Evolutionary conservation across 2,329 filamentous ascomycete species (phyloP).

Genomic region (Septoria petroselini): DNA sequence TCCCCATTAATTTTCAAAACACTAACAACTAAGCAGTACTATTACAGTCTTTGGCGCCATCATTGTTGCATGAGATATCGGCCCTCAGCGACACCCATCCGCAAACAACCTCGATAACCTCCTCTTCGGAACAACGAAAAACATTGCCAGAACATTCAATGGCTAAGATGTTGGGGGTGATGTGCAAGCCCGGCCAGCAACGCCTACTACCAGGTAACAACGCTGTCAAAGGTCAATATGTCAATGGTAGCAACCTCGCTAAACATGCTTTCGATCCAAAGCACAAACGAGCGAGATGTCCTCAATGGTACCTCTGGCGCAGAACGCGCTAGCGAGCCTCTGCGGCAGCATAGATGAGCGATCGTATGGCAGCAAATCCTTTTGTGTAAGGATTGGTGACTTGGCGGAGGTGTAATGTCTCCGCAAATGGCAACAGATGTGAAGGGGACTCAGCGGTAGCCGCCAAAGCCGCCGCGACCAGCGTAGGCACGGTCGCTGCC

Average conservation of each 20-base stretch:
- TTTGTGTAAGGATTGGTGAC: slow-evolving; percentile 14
- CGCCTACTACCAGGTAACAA: slow-evolving; percentile 23
- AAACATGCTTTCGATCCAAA: slow-evolving; percentile 24
- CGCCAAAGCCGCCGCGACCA: slow-evolving; percentile 27
- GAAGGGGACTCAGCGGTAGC: slow-evolving; percentile 29
- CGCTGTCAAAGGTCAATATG: slow-evolving; percentile 20
- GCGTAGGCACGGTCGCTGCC: slow-evolving; percentile 21
- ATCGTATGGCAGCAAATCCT: slow-evolving; percentile 20
- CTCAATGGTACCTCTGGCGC: slow-evolving; percentile 23
- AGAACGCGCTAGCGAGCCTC: slow-evolving; percentile 26
- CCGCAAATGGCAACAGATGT: slow-evolving; percentile 14
- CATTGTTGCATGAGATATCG: slow-evolving; percentile 13
- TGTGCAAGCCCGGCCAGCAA: slow-evolving; percentile 25
- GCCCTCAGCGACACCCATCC: slow-evolving; percentile 8
- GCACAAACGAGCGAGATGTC: slow-evolving; percentile 15
- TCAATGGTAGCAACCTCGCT: slow-evolving; percentile 20
- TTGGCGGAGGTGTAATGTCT: slow-evolving; percentile 19
- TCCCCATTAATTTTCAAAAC: slow-evolving; percentile 3
- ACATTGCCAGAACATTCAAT: slow-evolving; percentile 25
- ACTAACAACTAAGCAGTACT: slow-evolving; percentile 15
- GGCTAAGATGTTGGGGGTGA: slow-evolving; percentile 25
- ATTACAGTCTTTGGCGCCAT: slow-evolving; percentile 8
- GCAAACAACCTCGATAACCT: slow-evolving; percentile 13
- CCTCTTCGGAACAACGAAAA: slow-evolving; percentile 21
- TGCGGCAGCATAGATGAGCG: slow-evolving; percentile 26